Evolutionary conservation across 2,329 filamentous ascomycete species (phyloP).

Genomic region (Ophiostoma ulmi): DNA sequence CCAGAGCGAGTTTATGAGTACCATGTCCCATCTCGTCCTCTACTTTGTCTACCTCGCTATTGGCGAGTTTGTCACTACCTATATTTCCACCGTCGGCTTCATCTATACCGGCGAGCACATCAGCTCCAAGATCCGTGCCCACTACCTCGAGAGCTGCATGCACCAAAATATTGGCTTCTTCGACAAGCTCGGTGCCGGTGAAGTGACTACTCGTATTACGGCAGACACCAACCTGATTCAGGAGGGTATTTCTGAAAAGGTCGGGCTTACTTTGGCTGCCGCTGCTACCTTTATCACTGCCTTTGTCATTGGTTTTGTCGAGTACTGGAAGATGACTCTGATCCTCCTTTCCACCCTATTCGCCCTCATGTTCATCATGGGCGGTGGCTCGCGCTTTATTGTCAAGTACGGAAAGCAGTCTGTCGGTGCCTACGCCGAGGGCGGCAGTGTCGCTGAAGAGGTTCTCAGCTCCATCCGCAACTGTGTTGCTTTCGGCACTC

Average conservation of each 20-base stretch:
- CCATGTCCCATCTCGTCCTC: conserved; percentile 61
- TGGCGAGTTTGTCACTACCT: conserved; percentile 71
- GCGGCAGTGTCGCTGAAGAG: conserved; percentile 87
- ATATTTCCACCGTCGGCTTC: conserved; percentile 79
- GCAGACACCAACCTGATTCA: conserved; percentile 91
- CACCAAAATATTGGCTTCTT: conserved; percentile 89
- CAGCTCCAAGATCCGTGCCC: conserved; percentile 69
- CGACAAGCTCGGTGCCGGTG: conserved; percentile 86
- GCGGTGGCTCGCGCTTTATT: conserved; percentile 65
- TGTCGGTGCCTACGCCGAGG: conserved; percentile 72
- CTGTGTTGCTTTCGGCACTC: conserved; percentile 85
- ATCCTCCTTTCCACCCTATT: conserved; percentile 80
- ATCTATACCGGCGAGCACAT: conserved; percentile 82
- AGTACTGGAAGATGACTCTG: conserved; percentile 87
- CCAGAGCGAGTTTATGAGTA: conserved; percentile 52
- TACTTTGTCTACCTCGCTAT: conserved; percentile 85
- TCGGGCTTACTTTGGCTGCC: conserved; percentile 70
- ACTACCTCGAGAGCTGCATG: conserved; percentile 79
- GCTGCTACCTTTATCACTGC: conserved; percentile 79
- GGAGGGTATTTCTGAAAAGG: conserved; percentile 88
- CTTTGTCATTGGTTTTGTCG: conserved; percentile 84
- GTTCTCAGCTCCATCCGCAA: conserved; percentile 92
- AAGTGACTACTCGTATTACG: conserved; percentile 91
- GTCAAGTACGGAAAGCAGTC: conserved; percentile 75
- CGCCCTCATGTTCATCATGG: conserved; percentile 74